Conservation (phyloP, 1,284 basidiomycete species). For the Chondrostereum purpureum region DNA sequence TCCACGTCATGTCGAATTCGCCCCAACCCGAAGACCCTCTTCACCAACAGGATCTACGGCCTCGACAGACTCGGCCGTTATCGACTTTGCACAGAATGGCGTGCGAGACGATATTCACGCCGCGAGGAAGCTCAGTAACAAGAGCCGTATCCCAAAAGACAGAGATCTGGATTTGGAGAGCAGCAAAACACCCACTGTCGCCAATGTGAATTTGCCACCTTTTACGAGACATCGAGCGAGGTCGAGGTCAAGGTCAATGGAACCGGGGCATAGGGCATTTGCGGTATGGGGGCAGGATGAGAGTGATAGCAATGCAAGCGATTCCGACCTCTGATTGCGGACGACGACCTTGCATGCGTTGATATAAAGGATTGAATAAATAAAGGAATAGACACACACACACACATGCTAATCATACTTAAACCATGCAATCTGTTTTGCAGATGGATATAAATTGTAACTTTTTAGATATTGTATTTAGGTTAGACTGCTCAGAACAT, state of each 20-base stretch:
- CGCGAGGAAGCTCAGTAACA: constrained; percentile 35
- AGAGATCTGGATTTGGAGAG: constrained; percentile 47
- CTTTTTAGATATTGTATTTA: no score
- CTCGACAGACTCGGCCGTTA: constrained; percentile 31
- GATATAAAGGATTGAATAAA: no score
- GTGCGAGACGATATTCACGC: constrained; percentile 32
- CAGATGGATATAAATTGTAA: no score
- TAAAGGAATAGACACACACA: no score
- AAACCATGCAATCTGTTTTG: no score
- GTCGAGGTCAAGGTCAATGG: constrained; percentile 31
- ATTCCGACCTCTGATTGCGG: constrained; percentile 41
- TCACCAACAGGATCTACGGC: constrained; percentile 15
- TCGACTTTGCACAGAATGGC: constrained; percentile 24
- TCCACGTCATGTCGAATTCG: constrained; percentile 49
- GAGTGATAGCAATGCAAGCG: constrained; percentile 77
- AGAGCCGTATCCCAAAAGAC: constrained; percentile 45
- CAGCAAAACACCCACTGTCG: constrained; percentile 56
- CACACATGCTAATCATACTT: no score
- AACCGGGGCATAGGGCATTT: constrained; percentile 54
- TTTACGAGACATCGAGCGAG: constrained; percentile 25
- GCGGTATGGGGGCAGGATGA: constrained; percentile 84
- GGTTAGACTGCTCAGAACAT: no score
- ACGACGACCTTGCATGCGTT: no score
- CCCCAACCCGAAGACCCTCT: constrained; percentile 11
- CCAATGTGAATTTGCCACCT: constrained; percentile 33